These are phyloP conservation scores for Arabidopsis thaliana DNA, from an alignment of 345 rosid genomes.

Conservation along the genomic window DNA sequence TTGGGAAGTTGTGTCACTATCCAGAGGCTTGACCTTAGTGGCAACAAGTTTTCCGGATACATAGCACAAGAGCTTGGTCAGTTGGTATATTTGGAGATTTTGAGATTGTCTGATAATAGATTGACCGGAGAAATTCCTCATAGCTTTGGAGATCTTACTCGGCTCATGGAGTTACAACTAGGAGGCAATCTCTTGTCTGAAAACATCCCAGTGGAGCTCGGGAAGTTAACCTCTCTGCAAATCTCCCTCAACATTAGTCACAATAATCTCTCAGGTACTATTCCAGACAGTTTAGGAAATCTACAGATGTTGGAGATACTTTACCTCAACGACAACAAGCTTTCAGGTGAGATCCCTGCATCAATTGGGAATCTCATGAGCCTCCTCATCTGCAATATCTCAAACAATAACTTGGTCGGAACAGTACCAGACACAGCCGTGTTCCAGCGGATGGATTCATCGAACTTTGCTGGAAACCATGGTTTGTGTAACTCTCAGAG, in stretches of 20 bases:
- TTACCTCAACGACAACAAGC: slow-evolving; percentile 72
- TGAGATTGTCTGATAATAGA: slow-evolving; percentile 76
- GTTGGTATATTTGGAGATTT: slow-evolving; percentile 72
- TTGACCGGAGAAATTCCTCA: slow-evolving; percentile 63
- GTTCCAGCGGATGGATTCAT: slow-evolving; percentile 67
- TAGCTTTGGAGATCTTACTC: slow-evolving; percentile 63
- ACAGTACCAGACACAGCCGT: slow-evolving; percentile 61
- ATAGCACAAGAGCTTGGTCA: slow-evolving; percentile 71
- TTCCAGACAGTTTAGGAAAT: slow-evolving; percentile 72
- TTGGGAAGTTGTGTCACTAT: slow-evolving; percentile 67
- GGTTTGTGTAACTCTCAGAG: slow-evolving; percentile 60
- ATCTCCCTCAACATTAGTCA: slow-evolving; percentile 83
- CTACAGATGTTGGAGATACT: slow-evolving; percentile 77
- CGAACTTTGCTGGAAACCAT: slow-evolving; percentile 71
- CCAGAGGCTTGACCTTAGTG: slow-evolving; percentile 88
- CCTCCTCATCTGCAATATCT: slow-evolving; percentile 78
- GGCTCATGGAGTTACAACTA: slow-evolving; percentile 81
- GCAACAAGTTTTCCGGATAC: slow-evolving; percentile 60
- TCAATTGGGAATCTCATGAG: slow-evolving; percentile 72
- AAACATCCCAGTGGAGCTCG: slow-evolving; percentile 64
- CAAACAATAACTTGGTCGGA: slow-evolving; percentile 75
- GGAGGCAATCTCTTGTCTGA: slow-evolving; percentile 79
- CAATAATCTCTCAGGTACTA: slow-evolving; percentile 66
- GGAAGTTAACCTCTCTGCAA: slow-evolving; percentile 72
- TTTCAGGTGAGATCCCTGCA: slow-evolving; percentile 71